phyloP scores from a whole-genome alignment of 495 filamentous ascomycete genomes.

The Sabuloglossum arenarium region DNA sequence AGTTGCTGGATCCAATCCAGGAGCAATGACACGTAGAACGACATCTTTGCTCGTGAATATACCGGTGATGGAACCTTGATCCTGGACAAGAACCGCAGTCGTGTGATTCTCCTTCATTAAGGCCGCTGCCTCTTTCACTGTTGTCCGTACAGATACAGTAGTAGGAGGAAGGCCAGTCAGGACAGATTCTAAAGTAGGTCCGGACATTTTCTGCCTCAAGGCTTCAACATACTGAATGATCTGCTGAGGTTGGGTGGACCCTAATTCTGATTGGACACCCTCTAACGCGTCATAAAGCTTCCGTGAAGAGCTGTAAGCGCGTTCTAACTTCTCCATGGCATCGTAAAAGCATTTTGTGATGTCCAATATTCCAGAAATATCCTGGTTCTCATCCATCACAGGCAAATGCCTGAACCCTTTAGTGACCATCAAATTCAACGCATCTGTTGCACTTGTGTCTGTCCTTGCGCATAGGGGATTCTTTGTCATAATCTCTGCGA shows the following conservation, averaged over 20 bases:
- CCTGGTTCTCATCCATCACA: constrained; percentile 99
- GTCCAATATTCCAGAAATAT: constrained; percentile 94
- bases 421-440: constrained; percentile 89
- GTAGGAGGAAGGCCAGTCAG: constrained; percentile 78
- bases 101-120: constrained; percentile 98
- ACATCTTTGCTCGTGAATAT: constrained; percentile 99
- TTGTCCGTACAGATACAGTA: constrained; percentile 86
- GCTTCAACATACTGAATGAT: constrained; percentile 98
- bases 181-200: constrained; percentile 86
- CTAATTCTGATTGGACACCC: constrained; percentile 95
- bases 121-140: constrained; percentile 82
- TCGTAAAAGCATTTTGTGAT: constrained; percentile 99
- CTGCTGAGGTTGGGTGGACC: constrained; percentile 90
- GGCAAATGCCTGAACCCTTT: constrained; percentile 96
- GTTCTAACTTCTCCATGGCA: constrained; percentile 97
- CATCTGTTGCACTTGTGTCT: constrained; percentile 94
- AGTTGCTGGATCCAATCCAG: constrained; percentile 79
- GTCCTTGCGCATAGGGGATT: constrained; percentile 94
- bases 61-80: constrained; percentile 90
- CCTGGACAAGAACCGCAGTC: constrained; percentile 87
- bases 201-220: constrained; percentile 88
- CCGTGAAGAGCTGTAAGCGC: constrained; percentile 86
- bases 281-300: constrained; percentile 95
- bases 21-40: constrained; percentile 91
- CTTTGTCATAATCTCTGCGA: constrained; percentile 98